These are phyloP conservation scores for Puccinia hordei DNA, from an alignment of 1,284 basidiomycete species.

Conservation along the genomic window DNA sequence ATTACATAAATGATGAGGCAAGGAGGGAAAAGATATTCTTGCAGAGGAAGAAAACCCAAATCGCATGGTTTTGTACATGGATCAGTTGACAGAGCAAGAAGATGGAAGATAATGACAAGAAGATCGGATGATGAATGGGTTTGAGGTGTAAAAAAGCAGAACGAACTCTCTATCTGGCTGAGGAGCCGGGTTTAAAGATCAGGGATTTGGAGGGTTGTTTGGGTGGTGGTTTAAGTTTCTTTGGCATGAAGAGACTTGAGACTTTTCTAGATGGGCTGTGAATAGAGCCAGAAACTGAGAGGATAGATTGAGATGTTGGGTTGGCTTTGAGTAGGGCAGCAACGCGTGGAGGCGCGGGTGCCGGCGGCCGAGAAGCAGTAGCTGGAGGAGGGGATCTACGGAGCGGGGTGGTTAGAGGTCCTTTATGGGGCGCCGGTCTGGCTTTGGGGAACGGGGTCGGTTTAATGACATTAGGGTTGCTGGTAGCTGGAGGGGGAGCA, in stretches of 20 bases:
- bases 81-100: too few relatives aligned
- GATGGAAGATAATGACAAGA: neutral
- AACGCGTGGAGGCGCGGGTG: neutral
- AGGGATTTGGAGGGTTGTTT: constrained; percentile 1
- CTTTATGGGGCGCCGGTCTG: neutral
- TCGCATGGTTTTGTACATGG: too few relatives aligned
- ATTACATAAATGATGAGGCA: too few relatives aligned
- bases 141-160: neutral
- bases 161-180: neutral
- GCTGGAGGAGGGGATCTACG: neutral
- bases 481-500: neutral
- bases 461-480: neutral
- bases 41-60: too few relatives aligned
- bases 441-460: neutral
- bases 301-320: neutral
- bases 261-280: neutral
- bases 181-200: neutral
- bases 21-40: too few relatives aligned
- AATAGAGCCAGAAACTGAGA: neutral
- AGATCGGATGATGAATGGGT: neutral
- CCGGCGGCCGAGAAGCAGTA: neutral
- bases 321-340: neutral
- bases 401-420: constrained; percentile 14
- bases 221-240: constrained; percentile 6
- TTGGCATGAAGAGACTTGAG: constrained; percentile 10